Conservation (phyloP, 2,329 filamentous ascomycete genomes). For the Penicillium sp. region DNA sequence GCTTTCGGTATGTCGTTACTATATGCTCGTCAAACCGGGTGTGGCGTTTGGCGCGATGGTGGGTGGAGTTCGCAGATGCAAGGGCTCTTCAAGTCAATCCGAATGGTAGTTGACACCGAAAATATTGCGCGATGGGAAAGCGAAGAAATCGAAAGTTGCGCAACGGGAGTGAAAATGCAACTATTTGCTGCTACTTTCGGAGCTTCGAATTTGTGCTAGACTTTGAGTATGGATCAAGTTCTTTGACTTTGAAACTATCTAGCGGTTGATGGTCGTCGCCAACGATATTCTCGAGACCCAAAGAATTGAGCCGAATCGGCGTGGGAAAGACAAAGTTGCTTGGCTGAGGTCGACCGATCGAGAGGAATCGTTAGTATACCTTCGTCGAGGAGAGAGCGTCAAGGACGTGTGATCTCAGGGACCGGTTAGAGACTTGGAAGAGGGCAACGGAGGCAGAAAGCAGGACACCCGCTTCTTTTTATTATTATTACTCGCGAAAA, state of each 20-base stretch:
- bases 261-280: slow-evolving; percentile 6
- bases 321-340: background rate
- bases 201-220: slow-evolving; percentile 17
- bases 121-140: slow-evolving; percentile 16
- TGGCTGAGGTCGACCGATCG: background rate
- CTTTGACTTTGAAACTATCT: slow-evolving; percentile 25
- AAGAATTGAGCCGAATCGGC: background rate
- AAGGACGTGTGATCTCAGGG: background rate
- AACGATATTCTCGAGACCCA: background rate
- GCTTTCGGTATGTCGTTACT: slow-evolving; percentile 8
- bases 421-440: background rate
- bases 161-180: slow-evolving; percentile 21
- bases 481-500: slow-evolving; percentile 8
- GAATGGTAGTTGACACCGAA: slow-evolving; percentile 1
- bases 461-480: background rate
- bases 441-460: background rate
- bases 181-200: slow-evolving; percentile 25
- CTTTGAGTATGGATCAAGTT: slow-evolving; percentile 20
- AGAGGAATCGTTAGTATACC: background rate
- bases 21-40: background rate
- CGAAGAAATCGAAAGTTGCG: slow-evolving; percentile 9
- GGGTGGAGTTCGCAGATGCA: slow-evolving; percentile 16
- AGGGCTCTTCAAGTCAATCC: slow-evolving; percentile 14
- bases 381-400: background rate
- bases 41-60: slow-evolving; percentile 18